A percentile compares a stretch with the other conserved stretches of the same genome.
These are phyloP conservation scores for Aethionema arabicum DNA, from an alignment of 345 rosid species.

Conservation along the genomic window DNA sequence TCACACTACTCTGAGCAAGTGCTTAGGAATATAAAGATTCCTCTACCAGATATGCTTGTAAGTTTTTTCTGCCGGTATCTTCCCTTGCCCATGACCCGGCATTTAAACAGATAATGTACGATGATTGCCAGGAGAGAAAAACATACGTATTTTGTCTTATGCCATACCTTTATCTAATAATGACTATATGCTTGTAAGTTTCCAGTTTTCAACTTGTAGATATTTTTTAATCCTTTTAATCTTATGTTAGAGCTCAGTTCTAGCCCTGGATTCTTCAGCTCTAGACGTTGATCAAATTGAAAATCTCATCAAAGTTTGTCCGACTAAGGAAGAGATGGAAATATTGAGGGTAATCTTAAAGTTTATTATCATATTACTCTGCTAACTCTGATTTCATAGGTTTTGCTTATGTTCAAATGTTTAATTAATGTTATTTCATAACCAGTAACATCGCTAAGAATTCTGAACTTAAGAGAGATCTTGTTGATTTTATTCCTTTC, in stretches of 20 bases:
- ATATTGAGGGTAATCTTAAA: slow-evolving; percentile 56
- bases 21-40: slow-evolving; percentile 92
- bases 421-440: slow-evolving; percentile 1
- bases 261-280: slow-evolving; percentile 84
- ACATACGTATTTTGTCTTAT: neutral
- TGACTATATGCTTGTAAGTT: slow-evolving; percentile 5
- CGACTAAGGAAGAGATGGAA: slow-evolving; percentile 97
- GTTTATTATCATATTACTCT: slow-evolving; percentile 20
- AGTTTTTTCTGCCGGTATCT: slow-evolving; percentile 39
- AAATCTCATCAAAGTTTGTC: slow-evolving; percentile 95
- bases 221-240: neutral
- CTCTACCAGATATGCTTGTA: slow-evolving; percentile 94
- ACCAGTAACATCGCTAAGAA: slow-evolving; percentile 15
- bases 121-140: slow-evolving; percentile 2
- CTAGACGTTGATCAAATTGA: slow-evolving; percentile 96
- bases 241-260: slow-evolving; percentile 68
- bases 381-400: slow-evolving; percentile 2
- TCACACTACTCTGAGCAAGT: slow-evolving; percentile 97
- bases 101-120: slow-evolving; percentile 2
- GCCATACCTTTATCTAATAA: slow-evolving; percentile 8
- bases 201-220: neutral
- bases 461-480: slow-evolving; percentile 18
- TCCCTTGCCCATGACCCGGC: slow-evolving; percentile 29
- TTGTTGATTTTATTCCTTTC: slow-evolving; percentile 5
- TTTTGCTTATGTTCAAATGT: slow-evolving; percentile 22